These are phyloP conservation scores for Helotiales sp. DNA, from an alignment of 2,329 filamentous ascomycete species.

Conservation along the genomic window DNA sequence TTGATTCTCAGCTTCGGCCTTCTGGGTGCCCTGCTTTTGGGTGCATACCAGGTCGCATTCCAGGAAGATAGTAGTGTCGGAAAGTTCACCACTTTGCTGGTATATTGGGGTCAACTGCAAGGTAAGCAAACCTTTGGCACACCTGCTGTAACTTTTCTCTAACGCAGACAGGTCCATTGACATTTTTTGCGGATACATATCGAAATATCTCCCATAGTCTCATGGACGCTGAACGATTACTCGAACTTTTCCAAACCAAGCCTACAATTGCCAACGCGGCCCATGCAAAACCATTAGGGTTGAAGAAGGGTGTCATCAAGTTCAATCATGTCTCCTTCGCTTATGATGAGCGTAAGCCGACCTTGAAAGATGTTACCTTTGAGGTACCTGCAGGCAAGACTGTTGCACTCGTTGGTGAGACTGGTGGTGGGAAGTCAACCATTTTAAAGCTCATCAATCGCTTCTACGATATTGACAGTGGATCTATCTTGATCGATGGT, in stretches of 20 bases:
- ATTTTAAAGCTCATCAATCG: constrained; percentile 45
- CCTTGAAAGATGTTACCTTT: constrained; percentile 37
- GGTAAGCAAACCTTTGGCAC: constrained; percentile 32
- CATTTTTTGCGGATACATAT: constrained; percentile 42
- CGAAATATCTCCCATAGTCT: constrained; percentile 54
- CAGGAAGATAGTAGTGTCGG: constrained; percentile 52
- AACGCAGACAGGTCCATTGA: constrained; percentile 35
- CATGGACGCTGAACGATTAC: constrained; percentile 64
- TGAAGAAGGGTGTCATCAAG: constrained; percentile 39
- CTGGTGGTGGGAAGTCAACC: constrained; percentile 45
- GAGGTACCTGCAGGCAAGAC: constrained; percentile 38
- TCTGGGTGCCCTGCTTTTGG: constrained; percentile 39
- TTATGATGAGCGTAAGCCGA: constrained; percentile 36
- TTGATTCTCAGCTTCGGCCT: constrained; percentile 52
- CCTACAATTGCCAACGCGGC: constrained; percentile 52
- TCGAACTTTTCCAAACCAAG: constrained; percentile 57
- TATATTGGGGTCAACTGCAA: constrained; percentile 60
- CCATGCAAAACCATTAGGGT: constrained; percentile 44
- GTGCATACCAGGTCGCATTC: constrained; percentile 32
- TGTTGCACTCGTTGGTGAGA: constrained; percentile 48
- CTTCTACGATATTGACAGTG: constrained; percentile 45
- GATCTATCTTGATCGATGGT: constrained; percentile 40
- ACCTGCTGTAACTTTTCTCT: constrained; percentile 7
- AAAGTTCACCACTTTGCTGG: constrained; percentile 63
- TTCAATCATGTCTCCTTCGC: constrained; percentile 39